phyloP scores from a whole-genome alignment of 2,329 filamentous ascomycete species.

The Byssochlamys sp. region DNA sequence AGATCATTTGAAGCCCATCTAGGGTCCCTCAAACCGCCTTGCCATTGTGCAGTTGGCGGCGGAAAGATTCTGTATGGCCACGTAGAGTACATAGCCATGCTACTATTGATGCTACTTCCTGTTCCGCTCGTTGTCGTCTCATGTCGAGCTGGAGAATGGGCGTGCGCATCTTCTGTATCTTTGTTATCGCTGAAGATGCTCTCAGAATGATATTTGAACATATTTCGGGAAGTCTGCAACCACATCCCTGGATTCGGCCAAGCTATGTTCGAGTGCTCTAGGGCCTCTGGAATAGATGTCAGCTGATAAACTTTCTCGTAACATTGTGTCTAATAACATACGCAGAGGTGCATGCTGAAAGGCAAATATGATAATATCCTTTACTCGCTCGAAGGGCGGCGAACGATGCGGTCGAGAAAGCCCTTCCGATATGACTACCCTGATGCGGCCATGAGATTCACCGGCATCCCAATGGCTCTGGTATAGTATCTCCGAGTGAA shows the following conservation, averaged over 20 bases:
- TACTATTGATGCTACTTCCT: constrained; percentile 12
- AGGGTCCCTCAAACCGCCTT: constrained; percentile 13
- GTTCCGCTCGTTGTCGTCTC: constrained; percentile 13
- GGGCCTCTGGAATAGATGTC: constrained; percentile 46
- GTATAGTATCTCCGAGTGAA: constrained; percentile 58
- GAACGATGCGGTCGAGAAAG: constrained; percentile 44
- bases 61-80: constrained; percentile 25
- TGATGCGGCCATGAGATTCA: constrained; percentile 65
- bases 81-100: constrained; percentile 13
- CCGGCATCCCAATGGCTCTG: constrained; percentile 63
- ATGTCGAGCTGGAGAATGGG: constrained; percentile 50
- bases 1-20: constrained; percentile 21
- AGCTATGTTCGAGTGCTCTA: constrained; percentile 64
- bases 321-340: constrained; percentile 31
- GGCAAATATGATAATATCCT: constrained; percentile 66
- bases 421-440: constrained; percentile 65
- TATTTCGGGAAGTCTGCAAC: constrained; percentile 39
- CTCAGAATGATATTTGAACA: constrained; percentile 22
- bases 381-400: constrained; percentile 54
- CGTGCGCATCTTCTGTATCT: constrained; percentile 47
- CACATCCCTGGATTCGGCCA: constrained; percentile 71
- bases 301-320: not conserved
- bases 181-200: constrained; percentile 27
- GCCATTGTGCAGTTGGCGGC: constrained; percentile 18
- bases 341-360: constrained; percentile 76